Evolutionary conservation across 2,329 filamentous ascomycete genomes (phyloP).

Genomic region (Teratosphaeria epicoccoides): DNA sequence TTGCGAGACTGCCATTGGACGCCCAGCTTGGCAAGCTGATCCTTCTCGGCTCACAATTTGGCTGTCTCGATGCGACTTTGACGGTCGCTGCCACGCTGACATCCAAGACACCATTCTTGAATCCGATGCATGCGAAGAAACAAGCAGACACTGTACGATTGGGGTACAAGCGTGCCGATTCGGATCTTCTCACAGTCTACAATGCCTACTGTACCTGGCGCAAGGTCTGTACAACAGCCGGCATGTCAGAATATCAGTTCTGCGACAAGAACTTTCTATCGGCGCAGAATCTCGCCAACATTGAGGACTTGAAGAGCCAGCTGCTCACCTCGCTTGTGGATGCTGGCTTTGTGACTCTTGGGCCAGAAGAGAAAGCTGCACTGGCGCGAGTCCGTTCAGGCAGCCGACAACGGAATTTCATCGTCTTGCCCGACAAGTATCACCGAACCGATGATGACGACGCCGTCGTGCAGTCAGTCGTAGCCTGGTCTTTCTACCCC

Average conservation of each 20-base stretch:
- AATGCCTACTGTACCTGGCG: conserved; percentile 91
- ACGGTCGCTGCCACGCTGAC: conserved; percentile 89
- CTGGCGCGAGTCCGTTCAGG: conserved; percentile 60
- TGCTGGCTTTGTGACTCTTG: conserved; percentile 68
- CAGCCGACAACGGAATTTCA: conserved; percentile 60
- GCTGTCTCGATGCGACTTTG: conserved; percentile 80
- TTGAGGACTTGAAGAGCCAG: conserved; percentile 92
- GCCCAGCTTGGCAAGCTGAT: conserved; percentile 93
- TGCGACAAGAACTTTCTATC: conserved; percentile 92
- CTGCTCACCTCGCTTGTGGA: conserved; percentile 76
- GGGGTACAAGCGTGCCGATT: conserved; percentile 74
- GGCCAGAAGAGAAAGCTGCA: conserved; percentile 57
- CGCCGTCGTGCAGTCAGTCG: conserved; percentile 64
- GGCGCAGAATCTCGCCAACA: conserved; percentile 76
- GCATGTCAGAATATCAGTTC: conserved; percentile 71
- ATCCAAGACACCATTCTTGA: conserved; percentile 86
- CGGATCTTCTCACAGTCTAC: conserved; percentile 84
- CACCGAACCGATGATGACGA: conserved; percentile 74
- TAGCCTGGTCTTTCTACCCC: conserved; percentile 92
- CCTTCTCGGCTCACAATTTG: conserved; percentile 74
- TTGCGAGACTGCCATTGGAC: conserved; percentile 82
- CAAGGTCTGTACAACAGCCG: conserved; percentile 60
- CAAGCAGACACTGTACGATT: conserved; percentile 72
- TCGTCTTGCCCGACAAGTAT: conserved; percentile 65
- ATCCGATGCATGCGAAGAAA: conserved; percentile 69